Evolutionary conservation across 2,329 filamentous ascomycete species (phyloP).

Genomic region (Bisporella sp.): DNA sequence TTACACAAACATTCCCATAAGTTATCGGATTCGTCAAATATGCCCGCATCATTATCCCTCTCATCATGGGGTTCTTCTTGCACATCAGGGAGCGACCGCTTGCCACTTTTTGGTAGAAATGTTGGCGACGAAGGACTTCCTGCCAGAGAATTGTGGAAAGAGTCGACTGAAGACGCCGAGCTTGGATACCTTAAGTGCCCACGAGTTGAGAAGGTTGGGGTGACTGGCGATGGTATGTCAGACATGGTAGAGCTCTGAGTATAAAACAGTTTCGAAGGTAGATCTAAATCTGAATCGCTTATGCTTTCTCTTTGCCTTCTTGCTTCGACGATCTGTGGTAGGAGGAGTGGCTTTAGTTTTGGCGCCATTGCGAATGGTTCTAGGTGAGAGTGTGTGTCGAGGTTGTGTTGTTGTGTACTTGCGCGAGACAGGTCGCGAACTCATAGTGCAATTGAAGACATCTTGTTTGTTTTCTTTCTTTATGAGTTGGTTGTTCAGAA

Average conservation of each 20-base stretch:
- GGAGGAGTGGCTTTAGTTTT: constrained; percentile 44
- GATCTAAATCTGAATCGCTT: constrained; percentile 23
- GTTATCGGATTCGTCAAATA: constrained; percentile 40
- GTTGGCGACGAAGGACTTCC: constrained; percentile 54
- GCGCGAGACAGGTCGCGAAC: neutral
- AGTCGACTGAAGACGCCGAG: constrained; percentile 71
- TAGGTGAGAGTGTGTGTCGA: neutral
- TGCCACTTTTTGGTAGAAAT: constrained; percentile 47
- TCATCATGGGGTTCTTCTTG: constrained; percentile 70
- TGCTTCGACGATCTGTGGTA: constrained; percentile 47
- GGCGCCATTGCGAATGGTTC: constrained; percentile 24
- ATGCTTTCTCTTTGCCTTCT: constrained; percentile 36
- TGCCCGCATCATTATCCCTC: constrained; percentile 52
- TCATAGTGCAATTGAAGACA: constrained; percentile 19
- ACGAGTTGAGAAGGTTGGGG: constrained; percentile 57
- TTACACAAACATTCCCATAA: constrained; percentile 69
- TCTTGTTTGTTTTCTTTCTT: constrained; percentile 14
- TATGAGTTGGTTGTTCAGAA: constrained; percentile 10
- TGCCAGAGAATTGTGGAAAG: constrained; percentile 38
- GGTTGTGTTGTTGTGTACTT: no score
- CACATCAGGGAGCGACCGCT: constrained; percentile 70
- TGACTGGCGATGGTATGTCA: constrained; percentile 62
- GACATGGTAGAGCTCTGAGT: constrained; percentile 47
- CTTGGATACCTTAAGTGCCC: constrained; percentile 62
- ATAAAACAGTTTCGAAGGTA: constrained; percentile 20